These are phyloP conservation scores for Phytophthora cryptogea DNA, from an alignment of 352 stramenopile genomes.

Conservation along the genomic window DNA sequence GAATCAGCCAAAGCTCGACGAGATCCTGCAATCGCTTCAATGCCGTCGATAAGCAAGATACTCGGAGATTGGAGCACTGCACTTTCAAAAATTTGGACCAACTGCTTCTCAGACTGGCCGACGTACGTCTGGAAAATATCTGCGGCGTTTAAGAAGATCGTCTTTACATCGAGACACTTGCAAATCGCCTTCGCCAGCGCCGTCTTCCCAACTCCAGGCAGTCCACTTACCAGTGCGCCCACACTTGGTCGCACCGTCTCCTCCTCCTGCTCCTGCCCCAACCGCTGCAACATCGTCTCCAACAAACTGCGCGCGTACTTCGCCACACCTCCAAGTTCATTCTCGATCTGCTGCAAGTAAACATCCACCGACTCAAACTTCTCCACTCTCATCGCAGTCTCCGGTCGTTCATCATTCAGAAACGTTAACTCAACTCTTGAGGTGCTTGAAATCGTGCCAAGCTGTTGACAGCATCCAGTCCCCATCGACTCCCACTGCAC, in stretches of 20 bases:
- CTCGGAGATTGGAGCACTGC: slow-evolving; percentile 51
- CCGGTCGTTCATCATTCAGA: slow-evolving; percentile 2
- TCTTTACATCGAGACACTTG: slow-evolving; percentile 40
- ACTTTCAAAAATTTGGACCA: slow-evolving; percentile 67
- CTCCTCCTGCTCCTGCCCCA: slow-evolving; percentile 11
- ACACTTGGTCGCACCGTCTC: slow-evolving; percentile 35
- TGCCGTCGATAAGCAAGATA: slow-evolving; percentile 89
- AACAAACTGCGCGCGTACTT: slow-evolving; percentile 43
- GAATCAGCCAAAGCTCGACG: slow-evolving; percentile 61
- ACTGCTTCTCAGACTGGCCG: slow-evolving; percentile 87
- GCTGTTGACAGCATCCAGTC: slow-evolving; percentile 41
- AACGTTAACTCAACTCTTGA: slow-evolving; percentile 44
- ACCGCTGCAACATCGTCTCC: slow-evolving; percentile 42
- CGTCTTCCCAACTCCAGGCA: slow-evolving; percentile 80
- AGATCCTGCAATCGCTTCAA: slow-evolving; percentile 86
- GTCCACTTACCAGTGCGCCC: slow-evolving; percentile 67
- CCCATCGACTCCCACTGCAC: slow-evolving; percentile 32
- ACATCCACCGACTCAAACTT: slow-evolving; percentile 31
- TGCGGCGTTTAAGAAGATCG: slow-evolving; percentile 74
- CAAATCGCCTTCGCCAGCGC: slow-evolving; percentile 51
- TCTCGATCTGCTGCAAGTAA: slow-evolving; percentile 38
- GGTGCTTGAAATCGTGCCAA: slow-evolving; percentile 29
- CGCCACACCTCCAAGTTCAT: slow-evolving; percentile 45
- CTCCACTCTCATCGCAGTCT: not conserved
- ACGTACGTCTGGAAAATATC: slow-evolving; percentile 95